These are phyloP conservation scores for Nakazawaea ernobii DNA, from an alignment of 805 yeast genomes.

Conservation along the genomic window DNA sequence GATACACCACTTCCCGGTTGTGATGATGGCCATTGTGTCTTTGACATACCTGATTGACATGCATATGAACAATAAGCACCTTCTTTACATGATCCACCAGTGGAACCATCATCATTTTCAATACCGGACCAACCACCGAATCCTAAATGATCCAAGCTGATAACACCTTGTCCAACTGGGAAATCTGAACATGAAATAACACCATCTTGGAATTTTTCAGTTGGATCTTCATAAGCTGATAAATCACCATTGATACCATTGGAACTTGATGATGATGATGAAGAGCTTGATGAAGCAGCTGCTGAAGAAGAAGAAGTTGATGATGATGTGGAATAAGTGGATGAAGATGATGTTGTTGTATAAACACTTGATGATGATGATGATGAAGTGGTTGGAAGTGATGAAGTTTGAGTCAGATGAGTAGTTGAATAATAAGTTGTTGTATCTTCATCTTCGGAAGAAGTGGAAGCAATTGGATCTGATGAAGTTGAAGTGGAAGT, in stretches of 20 bases:
- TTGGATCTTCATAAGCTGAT: conserved; percentile 49
- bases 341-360: conserved; percentile 14
- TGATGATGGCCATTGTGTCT: conserved; percentile 69
- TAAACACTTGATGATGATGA: conserved; percentile 15
- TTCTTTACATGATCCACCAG: conserved; percentile 54
- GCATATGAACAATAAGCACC: conserved; percentile 75
- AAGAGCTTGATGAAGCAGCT: conserved; percentile 18
- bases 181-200: conserved; percentile 56
- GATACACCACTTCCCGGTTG: conserved; percentile 69
- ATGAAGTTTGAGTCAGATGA: conserved; percentile 14
- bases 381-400: conserved; percentile 20
- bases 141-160: conserved; percentile 64
- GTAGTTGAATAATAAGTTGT: conserved; percentile 23
- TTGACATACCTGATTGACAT: conserved; percentile 75
- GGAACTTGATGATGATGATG: conserved; percentile 27
- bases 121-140: conserved; percentile 84
- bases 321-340: conserved; percentile 25
- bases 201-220: conserved; percentile 67
- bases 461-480: conserved; percentile 17
- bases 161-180: conserved; percentile 82
- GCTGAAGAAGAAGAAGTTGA: conserved; percentile 27
- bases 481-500: conserved; percentile 19
- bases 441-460: conserved; percentile 21
- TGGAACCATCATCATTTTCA: conserved; percentile 38
- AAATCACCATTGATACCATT: conserved; percentile 52